Evolutionary conservation across 2,329 filamentous ascomycete genomes (phyloP).

Genomic region (Colletotrichum chlorophyti): DNA sequence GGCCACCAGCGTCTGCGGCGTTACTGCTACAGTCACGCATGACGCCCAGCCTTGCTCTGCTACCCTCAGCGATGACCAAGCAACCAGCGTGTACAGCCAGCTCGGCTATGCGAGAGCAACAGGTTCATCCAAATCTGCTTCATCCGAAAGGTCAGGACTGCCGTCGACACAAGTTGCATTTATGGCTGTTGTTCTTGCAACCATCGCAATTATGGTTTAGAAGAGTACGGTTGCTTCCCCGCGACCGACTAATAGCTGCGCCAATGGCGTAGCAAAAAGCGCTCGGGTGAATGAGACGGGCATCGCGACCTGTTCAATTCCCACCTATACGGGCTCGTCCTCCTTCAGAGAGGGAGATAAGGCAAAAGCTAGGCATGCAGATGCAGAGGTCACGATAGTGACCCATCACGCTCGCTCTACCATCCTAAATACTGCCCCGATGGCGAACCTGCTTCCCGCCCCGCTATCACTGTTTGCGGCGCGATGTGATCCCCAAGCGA

Average conservation of each 20-base stretch:
- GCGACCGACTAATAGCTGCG: not conserved
- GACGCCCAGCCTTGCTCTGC: constrained; percentile 24
- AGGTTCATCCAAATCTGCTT: constrained; percentile 15
- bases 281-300: not conserved
- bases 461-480: too few relatives aligned
- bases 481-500: too few relatives aligned
- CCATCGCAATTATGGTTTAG: not conserved
- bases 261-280: not conserved
- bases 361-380: not conserved
- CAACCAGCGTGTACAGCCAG: constrained; percentile 21
- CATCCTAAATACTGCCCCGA: too few relatives aligned
- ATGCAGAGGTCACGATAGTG: not conserved
- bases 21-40: constrained; percentile 25
- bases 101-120: constrained; percentile 22
- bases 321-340: not conserved
- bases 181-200: constrained; percentile 5
- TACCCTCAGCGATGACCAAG: constrained; percentile 23
- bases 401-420: too few relatives aligned
- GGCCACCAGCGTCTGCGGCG: constrained; percentile 24
- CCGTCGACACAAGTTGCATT: constrained; percentile 4
- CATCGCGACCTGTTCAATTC: constrained; percentile 14
- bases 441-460: too few relatives aligned
- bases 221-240: not conserved
- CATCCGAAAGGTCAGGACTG: not conserved
- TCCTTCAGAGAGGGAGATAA: not conserved